A percentile compares a stretch with the other conserved stretches of the same genome.
These are phyloP conservation scores for Thielaviopsis cerberus DNA, from an alignment of 2,329 filamentous ascomycete species.

Conservation along the genomic window DNA sequence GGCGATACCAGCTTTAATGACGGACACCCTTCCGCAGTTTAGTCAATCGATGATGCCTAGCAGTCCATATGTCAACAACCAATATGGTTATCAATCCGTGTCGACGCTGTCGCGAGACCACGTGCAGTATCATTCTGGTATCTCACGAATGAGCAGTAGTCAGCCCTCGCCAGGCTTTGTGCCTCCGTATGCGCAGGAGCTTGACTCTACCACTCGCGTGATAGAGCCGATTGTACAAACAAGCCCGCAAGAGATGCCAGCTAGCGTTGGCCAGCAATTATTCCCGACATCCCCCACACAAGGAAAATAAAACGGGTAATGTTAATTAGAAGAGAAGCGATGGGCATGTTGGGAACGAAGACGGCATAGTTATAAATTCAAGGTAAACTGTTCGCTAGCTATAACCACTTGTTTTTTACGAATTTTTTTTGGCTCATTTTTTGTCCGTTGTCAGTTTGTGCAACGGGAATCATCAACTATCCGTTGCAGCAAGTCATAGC, in stretches of 20 bases:
- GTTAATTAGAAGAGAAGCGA: background rate
- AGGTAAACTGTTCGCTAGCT: too few relatives aligned
- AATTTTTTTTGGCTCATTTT: too few relatives aligned
- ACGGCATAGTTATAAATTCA: too few relatives aligned
- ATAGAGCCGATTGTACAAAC: background rate
- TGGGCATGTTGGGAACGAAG: background rate
- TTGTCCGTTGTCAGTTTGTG: too few relatives aligned
- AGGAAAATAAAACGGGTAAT: background rate
- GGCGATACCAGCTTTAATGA: background rate
- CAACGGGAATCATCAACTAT: too few relatives aligned
- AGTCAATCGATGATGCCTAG: background rate
- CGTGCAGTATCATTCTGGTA: background rate
- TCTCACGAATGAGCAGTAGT: background rate
- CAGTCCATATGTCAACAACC: background rate
- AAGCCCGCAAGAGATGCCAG: slow-evolving; percentile 3
- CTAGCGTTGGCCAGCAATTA: background rate
- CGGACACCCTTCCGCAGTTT: background rate
- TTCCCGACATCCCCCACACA: background rate
- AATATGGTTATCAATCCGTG: background rate
- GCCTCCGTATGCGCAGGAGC: background rate
- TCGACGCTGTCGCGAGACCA: background rate
- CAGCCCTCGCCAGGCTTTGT: background rate
- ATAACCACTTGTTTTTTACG: too few relatives aligned
- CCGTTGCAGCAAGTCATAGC: too few relatives aligned
- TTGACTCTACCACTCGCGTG: background rate